Evolutionary conservation across 305 asterid species (phyloP).

Genomic region (Stenogyne calaminthoides): DNA sequence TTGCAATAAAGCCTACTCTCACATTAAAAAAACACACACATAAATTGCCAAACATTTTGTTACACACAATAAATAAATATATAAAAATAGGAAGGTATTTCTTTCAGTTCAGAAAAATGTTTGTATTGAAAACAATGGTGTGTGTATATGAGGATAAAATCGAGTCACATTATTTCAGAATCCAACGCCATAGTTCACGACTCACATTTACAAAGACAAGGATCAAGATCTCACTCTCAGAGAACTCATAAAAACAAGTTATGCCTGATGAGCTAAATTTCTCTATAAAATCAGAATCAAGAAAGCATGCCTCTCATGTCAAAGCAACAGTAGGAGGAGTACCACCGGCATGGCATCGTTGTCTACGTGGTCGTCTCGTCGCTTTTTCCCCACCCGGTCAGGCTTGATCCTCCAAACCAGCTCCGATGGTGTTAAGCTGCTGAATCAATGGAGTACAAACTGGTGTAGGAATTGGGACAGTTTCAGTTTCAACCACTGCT

Average conservation of each 20-base stretch:
- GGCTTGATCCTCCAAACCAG: conserved; percentile 71
- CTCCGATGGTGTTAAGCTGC: conserved; percentile 53
- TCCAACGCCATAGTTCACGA: conserved; percentile 32
- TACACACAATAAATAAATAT: background rate
- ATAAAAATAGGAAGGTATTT: background rate
- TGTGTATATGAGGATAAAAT: conserved; percentile 33
- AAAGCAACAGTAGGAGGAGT: conserved; percentile 51
- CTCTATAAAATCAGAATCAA: conserved; percentile 44
- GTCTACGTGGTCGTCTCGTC: conserved; percentile 88
- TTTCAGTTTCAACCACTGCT: conserved; percentile 43
- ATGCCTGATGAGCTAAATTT: conserved; percentile 10
- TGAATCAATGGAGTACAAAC: conserved; percentile 43
- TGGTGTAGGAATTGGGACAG: conserved; percentile 33
- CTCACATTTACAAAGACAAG: conserved; percentile 34
- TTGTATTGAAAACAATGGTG: conserved; percentile 35
- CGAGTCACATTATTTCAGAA: conserved; percentile 33
- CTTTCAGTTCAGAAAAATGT: background rate
- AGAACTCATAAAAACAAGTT: conserved; percentile 13
- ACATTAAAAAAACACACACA: background rate
- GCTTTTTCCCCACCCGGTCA: conserved; percentile 98
- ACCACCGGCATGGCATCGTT: conserved; percentile 83
- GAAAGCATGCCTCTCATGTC: conserved; percentile 44
- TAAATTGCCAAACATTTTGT: background rate
- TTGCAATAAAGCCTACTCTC: background rate
- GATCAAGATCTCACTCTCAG: conserved; percentile 20